Conservation (phyloP, 2,329 filamentous ascomycete genomes). For the Stachybotrys echinatus region DNA sequence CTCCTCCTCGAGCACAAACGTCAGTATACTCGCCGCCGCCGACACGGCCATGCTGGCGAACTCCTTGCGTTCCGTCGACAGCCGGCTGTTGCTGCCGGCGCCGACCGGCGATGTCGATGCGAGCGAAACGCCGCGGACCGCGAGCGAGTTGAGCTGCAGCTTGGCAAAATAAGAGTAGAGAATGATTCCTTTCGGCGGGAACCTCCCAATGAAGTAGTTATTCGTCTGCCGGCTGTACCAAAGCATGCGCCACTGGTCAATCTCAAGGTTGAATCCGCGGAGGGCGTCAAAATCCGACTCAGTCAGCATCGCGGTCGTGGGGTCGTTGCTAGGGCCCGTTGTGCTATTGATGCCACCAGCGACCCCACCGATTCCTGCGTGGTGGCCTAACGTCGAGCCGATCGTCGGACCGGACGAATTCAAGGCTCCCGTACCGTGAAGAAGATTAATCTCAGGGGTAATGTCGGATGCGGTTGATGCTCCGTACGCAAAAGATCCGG, state of each 20-base stretch:
- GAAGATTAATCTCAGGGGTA: no score
- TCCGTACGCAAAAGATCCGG: no score
- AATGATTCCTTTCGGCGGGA: slow-evolving; percentile 34
- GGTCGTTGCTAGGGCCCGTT: no score
- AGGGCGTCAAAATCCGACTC: no score
- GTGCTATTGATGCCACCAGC: no score
- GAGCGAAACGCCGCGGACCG: slow-evolving; percentile 8
- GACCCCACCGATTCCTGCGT: no score
- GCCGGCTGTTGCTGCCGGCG: slow-evolving; percentile 5
- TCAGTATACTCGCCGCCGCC: slow-evolving; percentile 27
- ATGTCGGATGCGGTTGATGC: no score
- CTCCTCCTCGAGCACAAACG: slow-evolving; percentile 24
- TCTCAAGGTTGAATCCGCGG: slow-evolving; percentile 35
- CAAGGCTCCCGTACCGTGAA: no score
- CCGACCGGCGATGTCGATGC: no score
- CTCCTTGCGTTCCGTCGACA: slow-evolving; percentile 11
- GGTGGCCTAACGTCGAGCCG: no score
- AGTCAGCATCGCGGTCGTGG: no score
- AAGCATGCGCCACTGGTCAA: slow-evolving; percentile 34
- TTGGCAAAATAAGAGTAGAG: slow-evolving; percentile 19
- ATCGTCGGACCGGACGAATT: no score
- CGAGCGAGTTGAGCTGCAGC: slow-evolving; percentile 26
- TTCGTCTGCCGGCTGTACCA: slow-evolving; percentile 20
- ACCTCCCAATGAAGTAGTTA: slow-evolving; percentile 21
- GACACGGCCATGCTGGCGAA: slow-evolving; percentile 21